These are phyloP conservation scores for Phytophthora cajani DNA, from an alignment of 352 stramenopile genomes.

Conservation along the genomic window DNA sequence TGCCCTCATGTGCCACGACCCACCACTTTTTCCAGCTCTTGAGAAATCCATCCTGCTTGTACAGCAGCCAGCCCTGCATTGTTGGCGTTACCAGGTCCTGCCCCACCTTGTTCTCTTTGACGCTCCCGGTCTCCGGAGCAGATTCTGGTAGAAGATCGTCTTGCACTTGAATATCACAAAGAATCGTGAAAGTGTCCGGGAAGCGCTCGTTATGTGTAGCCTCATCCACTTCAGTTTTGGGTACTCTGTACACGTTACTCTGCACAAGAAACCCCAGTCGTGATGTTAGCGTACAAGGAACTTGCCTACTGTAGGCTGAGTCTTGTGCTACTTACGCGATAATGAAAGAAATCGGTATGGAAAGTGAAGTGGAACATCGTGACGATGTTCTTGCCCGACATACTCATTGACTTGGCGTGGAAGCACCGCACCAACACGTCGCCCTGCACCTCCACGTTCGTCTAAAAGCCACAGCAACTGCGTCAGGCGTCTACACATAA, in stretches of 20 bases:
- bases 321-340: slow-evolving; percentile 48
- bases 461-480: neutral
- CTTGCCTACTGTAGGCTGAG: neutral
- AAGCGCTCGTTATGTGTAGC: slow-evolving; percentile 17
- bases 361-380: slow-evolving; percentile 90
- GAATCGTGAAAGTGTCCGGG: slow-evolving; percentile 46
- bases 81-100: neutral
- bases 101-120: neutral
- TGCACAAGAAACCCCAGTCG: too few species aligned
- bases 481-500: too few species aligned
- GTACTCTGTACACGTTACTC: slow-evolving; percentile 56
- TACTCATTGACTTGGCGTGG: slow-evolving; percentile 73
- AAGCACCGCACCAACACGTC: slow-evolving; percentile 79
- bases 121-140: neutral
- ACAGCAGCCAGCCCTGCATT: slow-evolving; percentile 78
- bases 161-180: neutral
- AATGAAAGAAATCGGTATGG: slow-evolving; percentile 84
- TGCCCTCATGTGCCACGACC: slow-evolving; percentile 82
- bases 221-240: slow-evolving; percentile 71
- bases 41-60: slow-evolving; percentile 82
- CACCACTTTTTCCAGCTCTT: slow-evolving; percentile 89
- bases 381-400: slow-evolving; percentile 80
- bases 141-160: neutral
- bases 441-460: slow-evolving; percentile 75
- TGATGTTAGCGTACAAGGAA: too few species aligned